phyloP scores from a whole-genome alignment of 2,329 filamentous ascomycete genomes.

The Colletotrichum sp. region DNA sequence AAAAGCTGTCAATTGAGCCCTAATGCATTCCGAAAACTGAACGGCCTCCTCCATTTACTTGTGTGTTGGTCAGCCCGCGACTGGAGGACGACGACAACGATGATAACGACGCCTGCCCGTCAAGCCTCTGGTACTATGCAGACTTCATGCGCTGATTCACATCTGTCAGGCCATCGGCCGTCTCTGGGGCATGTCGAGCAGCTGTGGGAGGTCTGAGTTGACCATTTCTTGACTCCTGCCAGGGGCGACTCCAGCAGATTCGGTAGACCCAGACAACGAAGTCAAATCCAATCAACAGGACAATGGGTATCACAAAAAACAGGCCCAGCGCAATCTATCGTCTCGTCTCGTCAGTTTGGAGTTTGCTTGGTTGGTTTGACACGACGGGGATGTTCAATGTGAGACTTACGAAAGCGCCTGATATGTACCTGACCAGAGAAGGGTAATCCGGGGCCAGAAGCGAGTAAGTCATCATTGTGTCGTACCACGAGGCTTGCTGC shows the following conservation, averaged over 20 bases:
- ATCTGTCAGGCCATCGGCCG: neutral
- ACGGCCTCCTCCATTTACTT: neutral
- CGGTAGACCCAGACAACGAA: conserved; percentile 59
- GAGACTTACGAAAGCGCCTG: conserved; percentile 41
- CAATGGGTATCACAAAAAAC: conserved; percentile 50
- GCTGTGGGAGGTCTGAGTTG: neutral
- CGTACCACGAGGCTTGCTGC: conserved; percentile 24
- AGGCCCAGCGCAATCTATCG: conserved; percentile 48
- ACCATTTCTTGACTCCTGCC: neutral
- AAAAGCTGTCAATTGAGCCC: neutral
- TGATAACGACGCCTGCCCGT: neutral
- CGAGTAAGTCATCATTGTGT: conserved; percentile 8
- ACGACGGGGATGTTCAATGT: neutral
- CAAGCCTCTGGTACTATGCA: neutral
- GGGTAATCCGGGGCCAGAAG: conserved; percentile 25
- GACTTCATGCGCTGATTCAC: neutral
- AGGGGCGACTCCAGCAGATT: conserved; percentile 31
- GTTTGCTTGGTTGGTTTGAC: neutral
- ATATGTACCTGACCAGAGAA: conserved; percentile 40
- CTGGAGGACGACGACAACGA: neutral
- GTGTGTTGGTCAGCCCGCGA: neutral
- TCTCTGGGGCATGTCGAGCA: neutral
- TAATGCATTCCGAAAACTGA: neutral
- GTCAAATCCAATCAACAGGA: conserved; percentile 55
- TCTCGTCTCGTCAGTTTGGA: neutral